Evolutionary conservation across 257 asterid species (phyloP).

Genomic region (Ilex aquifolium): DNA sequence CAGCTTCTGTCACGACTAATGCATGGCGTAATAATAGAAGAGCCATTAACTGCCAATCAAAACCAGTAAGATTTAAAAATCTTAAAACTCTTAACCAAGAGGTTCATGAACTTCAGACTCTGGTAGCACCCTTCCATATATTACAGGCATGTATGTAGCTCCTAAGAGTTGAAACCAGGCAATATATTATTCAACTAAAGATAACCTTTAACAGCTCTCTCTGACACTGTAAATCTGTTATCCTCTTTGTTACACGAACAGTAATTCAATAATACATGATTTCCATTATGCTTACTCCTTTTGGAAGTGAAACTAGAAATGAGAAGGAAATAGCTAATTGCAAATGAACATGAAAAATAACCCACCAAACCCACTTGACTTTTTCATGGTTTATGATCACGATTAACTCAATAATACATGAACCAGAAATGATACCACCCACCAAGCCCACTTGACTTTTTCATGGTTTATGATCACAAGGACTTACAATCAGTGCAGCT

Average conservation of each 20-base stretch:
- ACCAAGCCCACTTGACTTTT: too few species aligned
- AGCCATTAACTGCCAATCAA: background rate
- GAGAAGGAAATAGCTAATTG: background rate
- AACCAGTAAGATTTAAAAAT: background rate
- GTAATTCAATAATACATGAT: background rate
- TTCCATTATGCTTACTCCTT: background rate
- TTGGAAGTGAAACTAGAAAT: background rate
- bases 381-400: background rate
- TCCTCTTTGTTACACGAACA: background rate
- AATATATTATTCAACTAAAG: too few species aligned
- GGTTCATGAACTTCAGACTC: background rate
- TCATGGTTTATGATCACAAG: slow-evolving; percentile 1
- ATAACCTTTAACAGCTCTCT: background rate
- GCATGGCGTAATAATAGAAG: background rate
- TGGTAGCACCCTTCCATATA: background rate
- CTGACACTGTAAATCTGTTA: too few species aligned
- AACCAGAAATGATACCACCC: too few species aligned
- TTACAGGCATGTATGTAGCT: background rate
- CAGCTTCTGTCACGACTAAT: background rate
- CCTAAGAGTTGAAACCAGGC: background rate
- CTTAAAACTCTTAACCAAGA: background rate
- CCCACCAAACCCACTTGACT: too few species aligned
- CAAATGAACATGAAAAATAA: background rate
- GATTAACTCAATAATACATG: too few species aligned
- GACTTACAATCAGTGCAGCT: slow-evolving; percentile 85